Percentiles rank a stretch among this genome's conserved stretches.
phyloP scores from a whole-genome alignment of 495 filamentous ascomycete genomes.

The Penicillium mononematosum region DNA sequence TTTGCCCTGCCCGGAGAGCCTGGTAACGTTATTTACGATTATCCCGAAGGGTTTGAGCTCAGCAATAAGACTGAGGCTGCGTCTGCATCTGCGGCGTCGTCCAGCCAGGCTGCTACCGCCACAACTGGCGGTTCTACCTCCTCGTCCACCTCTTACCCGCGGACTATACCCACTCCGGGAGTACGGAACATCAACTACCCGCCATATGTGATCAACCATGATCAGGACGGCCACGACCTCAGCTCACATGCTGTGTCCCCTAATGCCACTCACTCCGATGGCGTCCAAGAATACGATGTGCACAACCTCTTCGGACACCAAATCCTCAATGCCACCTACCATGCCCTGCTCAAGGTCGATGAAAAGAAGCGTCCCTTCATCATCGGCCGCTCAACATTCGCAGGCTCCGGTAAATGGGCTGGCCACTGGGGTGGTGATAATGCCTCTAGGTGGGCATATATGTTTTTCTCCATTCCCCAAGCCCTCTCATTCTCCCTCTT shows the following conservation, averaged over 20 bases:
- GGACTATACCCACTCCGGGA: conserved; percentile 65
- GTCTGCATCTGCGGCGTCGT: conserved; percentile 52
- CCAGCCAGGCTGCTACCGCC: conserved; percentile 50
- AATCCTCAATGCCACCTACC: conserved; percentile 77
- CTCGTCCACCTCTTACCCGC: conserved; percentile 52
- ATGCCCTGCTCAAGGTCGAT: conserved; percentile 62
- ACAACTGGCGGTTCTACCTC: conserved; percentile 34
- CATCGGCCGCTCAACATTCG: conserved; percentile 80
- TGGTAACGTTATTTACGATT: conserved; percentile 58
- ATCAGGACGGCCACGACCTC: conserved; percentile 64
- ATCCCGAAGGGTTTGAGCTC: conserved; percentile 69
- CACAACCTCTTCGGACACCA: conserved; percentile 76
- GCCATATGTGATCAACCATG: conserved; percentile 79
- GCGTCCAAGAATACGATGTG: conserved; percentile 73
- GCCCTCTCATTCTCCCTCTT: conserved; percentile 77
- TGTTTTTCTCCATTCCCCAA: conserved; percentile 80
- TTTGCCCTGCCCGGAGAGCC: conserved; percentile 66
- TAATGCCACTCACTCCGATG: conserved; percentile 75
- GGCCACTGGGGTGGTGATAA: conserved; percentile 93
- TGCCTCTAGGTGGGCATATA: conserved; percentile 60
- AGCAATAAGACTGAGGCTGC: conserved; percentile 70
- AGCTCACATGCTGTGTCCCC: conserved; percentile 71
- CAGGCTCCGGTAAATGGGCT: conserved; percentile 74
- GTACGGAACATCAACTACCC: conserved; percentile 75
- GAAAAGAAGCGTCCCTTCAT: conserved; percentile 76